Evolutionary conservation across 352 stramenopile species (phyloP), one percentile per base, ranked within the genome.

Genomic region (Phytophthora melonis): DNA sequence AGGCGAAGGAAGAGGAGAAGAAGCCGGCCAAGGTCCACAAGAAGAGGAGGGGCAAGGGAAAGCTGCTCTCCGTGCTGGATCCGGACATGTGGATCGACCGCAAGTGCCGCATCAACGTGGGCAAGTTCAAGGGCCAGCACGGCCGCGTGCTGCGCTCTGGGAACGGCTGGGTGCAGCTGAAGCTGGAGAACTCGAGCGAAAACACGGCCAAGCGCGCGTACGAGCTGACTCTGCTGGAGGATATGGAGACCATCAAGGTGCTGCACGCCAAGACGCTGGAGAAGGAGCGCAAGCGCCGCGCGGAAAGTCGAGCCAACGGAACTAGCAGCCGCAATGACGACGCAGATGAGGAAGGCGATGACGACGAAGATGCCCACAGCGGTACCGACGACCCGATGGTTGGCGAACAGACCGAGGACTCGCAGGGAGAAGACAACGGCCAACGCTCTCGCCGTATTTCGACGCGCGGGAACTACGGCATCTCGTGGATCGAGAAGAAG

Each of bases 81-180:
- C 89, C 90, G 1, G 90, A 97, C 21, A 93, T 97, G 88, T 97
- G 90, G 90, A 94, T 97, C 27, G 88, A 93, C 52, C 90, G 90
- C 53, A 87, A 88, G 50, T 95, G 89, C 50, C 86, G 90, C 18
- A 94, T 97, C 60, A 97, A 97, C 57, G 90, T 97, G 1, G 90
- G 90, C 64, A 97, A 97, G 74, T 97, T 95, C 65, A 94, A 94
- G 47, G 89, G 89, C 1, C 70, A 85, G 21, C 79, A 88, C 59
- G 90, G 88, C 3, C 86, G 88, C 41, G 90, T 97, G 8, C 63
- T 96, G 9, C 88, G 88, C 13, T 97, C 90, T 5, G 90, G 90
- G 19, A 97, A 97, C 64, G 90, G 90, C n/a, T 97, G 90, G 90
- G 90, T 97, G 25, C 90, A 97, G 59, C 69, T 97, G 18, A 84